Evolutionary conservation across 805 yeast species (phyloP), one percentile per base, ranked within the genome.

Genomic region (Priceomyces fermenticarens): DNA sequence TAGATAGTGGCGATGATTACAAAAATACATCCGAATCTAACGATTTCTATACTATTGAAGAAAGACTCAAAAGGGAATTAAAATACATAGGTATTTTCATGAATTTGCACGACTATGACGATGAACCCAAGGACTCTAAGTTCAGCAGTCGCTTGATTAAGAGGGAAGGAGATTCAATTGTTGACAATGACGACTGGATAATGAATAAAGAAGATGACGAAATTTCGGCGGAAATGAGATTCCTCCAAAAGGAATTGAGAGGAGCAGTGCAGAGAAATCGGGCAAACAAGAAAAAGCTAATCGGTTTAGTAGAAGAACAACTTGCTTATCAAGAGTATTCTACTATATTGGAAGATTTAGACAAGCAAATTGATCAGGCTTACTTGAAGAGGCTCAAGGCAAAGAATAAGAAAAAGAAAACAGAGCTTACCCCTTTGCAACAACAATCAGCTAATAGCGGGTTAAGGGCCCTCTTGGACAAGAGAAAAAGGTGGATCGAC

Each of bases 321-420:
- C 72, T 93, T 53, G 96, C 97, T 20, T 93, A 90, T 81, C 97
- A 91, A 59, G 99, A 93, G 60, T 93, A 88, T 60, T 72, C 83
- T 43, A 85, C 91, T 10, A 90, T 93, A 39, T 63, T 89, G 44
- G 98, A 93, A 42, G 98, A 93, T 57, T 71, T 93, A 50, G 97
- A 93, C 60, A 93, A 91, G 60, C 99, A 93, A 63, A 90, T 93
- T 29, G 99, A 93, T 58, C 97, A 88, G 60, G 90, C 95, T 14
- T 93, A 90, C 58, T 67, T 85, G 47, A 85, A 89, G 60, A 72
- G 97, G 44, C 75, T 85, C 41, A 80, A 89, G 52, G 88, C 81
- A 6, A 82, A 88, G 42, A 85, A 76, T 54, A 80, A 78, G 57
- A 71, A 78, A 50, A 80, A 80, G 64, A 51, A 52, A 15, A 45